Base-by-base conservation (phyloP, 768 basidiomycete species). In the Naganishia vaughanmartiniae region DNA sequence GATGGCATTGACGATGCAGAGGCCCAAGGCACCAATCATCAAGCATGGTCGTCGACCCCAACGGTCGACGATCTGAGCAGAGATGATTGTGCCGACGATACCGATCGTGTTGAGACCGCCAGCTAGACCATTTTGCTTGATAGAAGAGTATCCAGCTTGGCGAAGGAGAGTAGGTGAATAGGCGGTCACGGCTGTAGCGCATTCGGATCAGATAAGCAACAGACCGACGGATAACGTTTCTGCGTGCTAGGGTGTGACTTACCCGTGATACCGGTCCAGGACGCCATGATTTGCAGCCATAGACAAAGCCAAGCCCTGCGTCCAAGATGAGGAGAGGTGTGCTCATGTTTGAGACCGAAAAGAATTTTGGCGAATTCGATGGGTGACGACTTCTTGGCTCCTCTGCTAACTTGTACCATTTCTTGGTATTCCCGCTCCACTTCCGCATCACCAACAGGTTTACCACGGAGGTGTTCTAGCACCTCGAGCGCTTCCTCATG, bases 221-320 rank as follows among this genome's bases (percentile, higher is more conserved):
- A n/a, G n/a, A n/a, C n/a, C n/a, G n/a, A n/a, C n/a, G n/a, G n/a
- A n/a, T n/a, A n/a, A n/a, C n/a, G n/a, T n/a, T n/a, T n/a, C n/a
- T n/a, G n/a, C n/a, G n/a, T n/a, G n/a, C n/a, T n/a, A n/a, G n/a
- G 54, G 39, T 60, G 63, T 21, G 65, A 70, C 45, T 69, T 66
- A 54, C 70, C 74, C 10, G 72, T 73, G 53, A 75, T 73, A n/a
- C 73, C 74, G 26, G 74, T 68, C 58, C 68, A 73, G 12, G 46
- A 53, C 14, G 69, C 74, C 74, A 75, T 75, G 42, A 75, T 73
- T 60, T 75, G 74, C n/a, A 75, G 63, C 71, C 72, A 75, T 2
- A 75, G 46, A 55, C 54, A 55, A n/a, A 75, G 69, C 74, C 74
- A 75, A 12, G 72, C 74, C 11, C 74, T 67, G 2, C 74, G 63